Conservation (phyloP, 331 rosid genomes). For the Phaseolus coccineus region DNA sequence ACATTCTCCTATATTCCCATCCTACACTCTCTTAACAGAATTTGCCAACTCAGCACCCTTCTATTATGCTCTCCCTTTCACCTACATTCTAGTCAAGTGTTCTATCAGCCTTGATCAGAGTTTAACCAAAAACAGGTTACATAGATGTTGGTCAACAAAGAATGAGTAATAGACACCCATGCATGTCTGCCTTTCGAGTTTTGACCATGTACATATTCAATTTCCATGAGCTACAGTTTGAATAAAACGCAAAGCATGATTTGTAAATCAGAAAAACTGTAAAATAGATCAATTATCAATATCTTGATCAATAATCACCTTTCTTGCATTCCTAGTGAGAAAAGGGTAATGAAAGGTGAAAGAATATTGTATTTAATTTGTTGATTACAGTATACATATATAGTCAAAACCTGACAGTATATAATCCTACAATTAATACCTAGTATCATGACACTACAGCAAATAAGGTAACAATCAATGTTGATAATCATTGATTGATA, state of each 20-base stretch:
- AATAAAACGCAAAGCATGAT: slow-evolving; percentile 31
- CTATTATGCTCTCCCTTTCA: background rate
- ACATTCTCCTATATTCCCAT: background rate
- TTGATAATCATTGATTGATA: too few relatives aligned
- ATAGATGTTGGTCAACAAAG: slow-evolving; percentile 18
- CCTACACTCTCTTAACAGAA: background rate
- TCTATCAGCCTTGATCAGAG: slow-evolving; percentile 7
- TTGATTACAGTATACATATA: too few relatives aligned
- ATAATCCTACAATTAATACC: too few relatives aligned
- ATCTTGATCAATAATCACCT: slow-evolving; percentile 58
- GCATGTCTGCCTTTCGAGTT: slow-evolving; percentile 9
- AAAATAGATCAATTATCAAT: slow-evolving; percentile 20
- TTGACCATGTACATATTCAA: slow-evolving; percentile 27
- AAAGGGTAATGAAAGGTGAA: too few relatives aligned
- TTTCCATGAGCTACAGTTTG: slow-evolving; percentile 33
- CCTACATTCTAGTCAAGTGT: background rate
- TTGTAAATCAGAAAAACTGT: slow-evolving; percentile 28
- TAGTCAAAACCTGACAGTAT: too few relatives aligned
- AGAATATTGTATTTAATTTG: too few relatives aligned
- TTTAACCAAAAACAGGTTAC: slow-evolving; percentile 30
- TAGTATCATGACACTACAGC: too few relatives aligned
- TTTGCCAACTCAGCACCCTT: background rate
- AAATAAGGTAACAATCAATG: too few relatives aligned
- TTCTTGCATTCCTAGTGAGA: slow-evolving; percentile 69
- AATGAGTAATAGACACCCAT: slow-evolving; percentile 2